Evolutionary conservation across 2,329 filamentous ascomycete genomes (phyloP).

Genomic region (Dryadomyces quercus-mongolicae): DNA sequence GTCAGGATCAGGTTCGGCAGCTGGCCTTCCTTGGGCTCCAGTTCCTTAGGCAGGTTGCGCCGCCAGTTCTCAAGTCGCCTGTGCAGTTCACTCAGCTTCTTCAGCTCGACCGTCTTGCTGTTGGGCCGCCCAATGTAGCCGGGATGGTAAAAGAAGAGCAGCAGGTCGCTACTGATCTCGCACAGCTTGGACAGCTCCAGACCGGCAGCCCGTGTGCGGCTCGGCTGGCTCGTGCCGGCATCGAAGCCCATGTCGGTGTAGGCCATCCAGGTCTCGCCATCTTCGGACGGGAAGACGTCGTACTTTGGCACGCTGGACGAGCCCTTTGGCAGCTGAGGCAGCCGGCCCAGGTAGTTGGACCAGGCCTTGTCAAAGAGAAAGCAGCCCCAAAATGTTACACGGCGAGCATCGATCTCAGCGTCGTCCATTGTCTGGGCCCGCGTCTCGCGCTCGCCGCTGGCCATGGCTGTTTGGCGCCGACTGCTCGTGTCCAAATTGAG

Average conservation of each 20-base stretch:
- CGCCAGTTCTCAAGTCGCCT: constrained; percentile 84
- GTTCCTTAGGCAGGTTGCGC: constrained; percentile 67
- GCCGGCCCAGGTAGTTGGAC: constrained; percentile 89
- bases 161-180: constrained; percentile 85
- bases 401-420: constrained; percentile 74
- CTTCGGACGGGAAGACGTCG: constrained; percentile 83
- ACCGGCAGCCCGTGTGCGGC: constrained; percentile 69
- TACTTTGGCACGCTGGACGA: constrained; percentile 79
- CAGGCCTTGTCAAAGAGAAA: constrained; percentile 98
- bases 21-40: constrained; percentile 82
- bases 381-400: constrained; percentile 95
- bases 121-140: constrained; percentile 48
- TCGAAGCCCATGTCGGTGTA: constrained; percentile 66
- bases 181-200: constrained; percentile 73
- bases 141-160: constrained; percentile 86
- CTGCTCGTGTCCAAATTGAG: constrained; percentile 72
- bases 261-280: constrained; percentile 74
- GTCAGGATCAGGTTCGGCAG: constrained; percentile 67
- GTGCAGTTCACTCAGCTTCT: constrained; percentile 86
- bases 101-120: constrained; percentile 74
- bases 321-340: constrained; percentile 72
- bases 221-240: constrained; percentile 61
- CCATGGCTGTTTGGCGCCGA: constrained; percentile 22
- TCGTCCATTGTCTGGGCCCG: constrained; percentile 45
- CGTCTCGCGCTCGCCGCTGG: constrained; percentile 37